Percentiles rank a stretch among this genome's conserved stretches.
Conservation (phyloP, 805 yeast species). For the Candida mattraensis region DNA sequence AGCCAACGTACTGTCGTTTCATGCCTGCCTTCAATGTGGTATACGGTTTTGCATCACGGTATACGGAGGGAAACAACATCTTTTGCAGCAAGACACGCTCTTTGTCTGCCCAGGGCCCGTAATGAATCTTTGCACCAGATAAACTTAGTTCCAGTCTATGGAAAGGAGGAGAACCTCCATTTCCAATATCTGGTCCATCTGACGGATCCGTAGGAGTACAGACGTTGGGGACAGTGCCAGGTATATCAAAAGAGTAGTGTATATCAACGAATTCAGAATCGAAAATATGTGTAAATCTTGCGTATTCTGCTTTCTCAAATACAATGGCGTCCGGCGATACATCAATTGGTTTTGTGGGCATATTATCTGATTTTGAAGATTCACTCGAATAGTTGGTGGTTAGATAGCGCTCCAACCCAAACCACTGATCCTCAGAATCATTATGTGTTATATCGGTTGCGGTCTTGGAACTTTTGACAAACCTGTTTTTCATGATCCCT, state of each 20-base stretch:
- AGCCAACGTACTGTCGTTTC: slow-evolving; percentile 54
- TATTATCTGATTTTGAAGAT: slow-evolving; percentile 25
- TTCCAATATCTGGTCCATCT: slow-evolving; percentile 57
- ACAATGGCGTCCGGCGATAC: slow-evolving; percentile 27
- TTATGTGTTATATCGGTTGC: slow-evolving; percentile 10
- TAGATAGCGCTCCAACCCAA: slow-evolving; percentile 73
- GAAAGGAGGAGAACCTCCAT: slow-evolving; percentile 56
- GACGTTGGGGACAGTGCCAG: slow-evolving; percentile 57
- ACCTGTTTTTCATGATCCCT: slow-evolving; percentile 2
- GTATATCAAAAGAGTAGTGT: slow-evolving; percentile 66
- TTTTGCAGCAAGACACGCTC: slow-evolving; percentile 67
- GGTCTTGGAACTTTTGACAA: slow-evolving; percentile 3
- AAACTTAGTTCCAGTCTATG: slow-evolving; percentile 62
- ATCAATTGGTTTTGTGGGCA: slow-evolving; percentile 1
- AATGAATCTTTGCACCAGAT: slow-evolving; percentile 64
- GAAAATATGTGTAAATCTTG: slow-evolving; percentile 68
- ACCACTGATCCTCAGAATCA: slow-evolving; percentile 52
- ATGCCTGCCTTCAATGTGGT: slow-evolving; percentile 45
- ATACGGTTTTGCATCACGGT: slow-evolving; percentile 52
- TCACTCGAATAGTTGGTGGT: slow-evolving; percentile 28
- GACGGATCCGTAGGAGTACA: slow-evolving; percentile 25
- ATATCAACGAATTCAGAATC: slow-evolving; percentile 58
- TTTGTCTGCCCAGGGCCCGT: slow-evolving; percentile 96
- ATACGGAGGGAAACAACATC: slow-evolving; percentile 65
- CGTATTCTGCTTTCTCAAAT: slow-evolving; percentile 67